Base-by-base conservation (phyloP, 495 filamentous ascomycete species). In the Pseudomonodictys pantanalensis region DNA sequence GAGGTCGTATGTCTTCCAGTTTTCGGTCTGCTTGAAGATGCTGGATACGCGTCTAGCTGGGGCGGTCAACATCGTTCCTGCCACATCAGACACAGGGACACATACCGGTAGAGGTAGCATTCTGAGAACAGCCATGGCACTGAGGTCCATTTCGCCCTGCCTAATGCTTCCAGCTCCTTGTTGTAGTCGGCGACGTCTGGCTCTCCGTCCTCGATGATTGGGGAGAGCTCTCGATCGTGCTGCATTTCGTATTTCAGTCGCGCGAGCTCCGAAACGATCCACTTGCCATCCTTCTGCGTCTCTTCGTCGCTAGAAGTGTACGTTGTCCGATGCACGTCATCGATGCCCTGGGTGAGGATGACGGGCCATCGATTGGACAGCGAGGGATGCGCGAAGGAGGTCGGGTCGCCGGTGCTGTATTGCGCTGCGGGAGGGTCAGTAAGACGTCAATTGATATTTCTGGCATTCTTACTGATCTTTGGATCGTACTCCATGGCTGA, bases 181-280 rank as follows among this genome's bases (percentile, higher is more conserved):
- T 97, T 98, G 73, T 97, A 97, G 10, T 77, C 76, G n/a, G 78
- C 79, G 33, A 96, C 83, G 69, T 95, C 93, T 12, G 82, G 73
- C 42, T 80, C 70, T 22, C 89, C 90, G 71, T 97, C 93, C 64
- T 97, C 91, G 20, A 74, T 76, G 2, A 98, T 76, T 8, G 91
- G 90, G 0, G 89, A 90, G 67, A 98, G 72, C 60, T 84, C 77
- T 39, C 91, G 81, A 69, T 97, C 83, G 71, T 98, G 93, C 69
- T 96, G 93, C 41, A 97, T 72, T 76, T 98, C 92, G 74, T 97
- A 96, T 75, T 98, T 98, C 60, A 98, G 78, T 66, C 80, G 83
- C 12, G 88, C 86, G 1, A 98, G 77, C 51, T 86, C 81, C 70
- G 85, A 84, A 33, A 95, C 80, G 58, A 98, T 93, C 59, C 71